These are phyloP conservation scores for Amorphotheca resinae DNA, from an alignment of 495 filamentous ascomycete species.

Conservation along the genomic window DNA sequence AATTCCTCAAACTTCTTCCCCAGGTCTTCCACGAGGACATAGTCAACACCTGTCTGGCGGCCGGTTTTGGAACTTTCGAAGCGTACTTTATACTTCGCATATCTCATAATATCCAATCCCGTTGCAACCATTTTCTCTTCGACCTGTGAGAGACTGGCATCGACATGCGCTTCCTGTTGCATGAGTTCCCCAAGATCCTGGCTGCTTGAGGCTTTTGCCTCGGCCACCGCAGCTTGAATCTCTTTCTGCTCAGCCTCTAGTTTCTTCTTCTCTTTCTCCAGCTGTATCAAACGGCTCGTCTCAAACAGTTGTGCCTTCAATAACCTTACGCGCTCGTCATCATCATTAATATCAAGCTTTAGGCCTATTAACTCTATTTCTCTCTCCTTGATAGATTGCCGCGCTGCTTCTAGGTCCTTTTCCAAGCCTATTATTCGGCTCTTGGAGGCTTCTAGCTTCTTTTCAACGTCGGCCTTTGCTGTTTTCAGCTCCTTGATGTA, in stretches of 20 bases:
- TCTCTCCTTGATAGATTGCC: conserved; percentile 13
- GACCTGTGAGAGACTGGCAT: conserved; percentile 13
- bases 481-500: conserved; percentile 15
- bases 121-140: conserved; percentile 15
- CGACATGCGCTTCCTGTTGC: conserved; percentile 11
- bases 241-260: conserved; percentile 11
- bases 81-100: conserved; percentile 14
- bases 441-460: conserved; percentile 13
- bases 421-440: conserved; percentile 11
- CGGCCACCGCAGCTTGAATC: conserved; percentile 8
- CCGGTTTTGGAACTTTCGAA: conserved; percentile 15
- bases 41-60: conserved; percentile 15
- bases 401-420: conserved; percentile 13
- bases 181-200: conserved; percentile 15
- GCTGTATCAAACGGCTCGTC: conserved; percentile 12
- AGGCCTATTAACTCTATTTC: conserved; percentile 16
- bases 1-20: conserved; percentile 16
- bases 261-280: conserved; percentile 15
- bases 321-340: conserved; percentile 13
- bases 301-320: conserved; percentile 15
- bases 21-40: conserved; percentile 14
- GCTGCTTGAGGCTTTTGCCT: conserved; percentile 11
- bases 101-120: conserved; percentile 16
- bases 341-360: conserved; percentile 10
- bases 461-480: conserved; percentile 9